These are phyloP conservation scores for Trichoderma cornu-damae DNA, from an alignment of 2,329 filamentous ascomycete species.

Conservation along the genomic window DNA sequence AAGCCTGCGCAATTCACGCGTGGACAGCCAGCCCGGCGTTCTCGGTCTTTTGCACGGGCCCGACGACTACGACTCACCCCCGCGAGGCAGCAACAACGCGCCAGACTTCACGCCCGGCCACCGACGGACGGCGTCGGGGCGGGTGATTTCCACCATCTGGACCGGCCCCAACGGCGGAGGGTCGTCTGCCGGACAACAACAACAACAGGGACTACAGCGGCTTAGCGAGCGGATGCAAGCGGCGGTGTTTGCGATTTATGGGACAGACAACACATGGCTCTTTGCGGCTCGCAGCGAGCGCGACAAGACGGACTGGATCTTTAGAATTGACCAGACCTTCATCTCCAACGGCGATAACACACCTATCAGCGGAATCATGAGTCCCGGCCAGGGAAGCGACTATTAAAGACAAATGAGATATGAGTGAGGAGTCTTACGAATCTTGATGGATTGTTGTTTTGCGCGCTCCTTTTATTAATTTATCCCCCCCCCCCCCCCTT, in stretches of 20 bases:
- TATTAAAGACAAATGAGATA: constrained; percentile 23
- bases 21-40: constrained; percentile 88
- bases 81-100: constrained; percentile 30
- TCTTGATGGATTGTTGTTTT: constrained; percentile 2
- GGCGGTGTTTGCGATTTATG: constrained; percentile 91
- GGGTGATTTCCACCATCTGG: constrained; percentile 53
- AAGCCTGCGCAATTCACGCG: constrained; percentile 80
- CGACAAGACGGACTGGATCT: constrained; percentile 96
- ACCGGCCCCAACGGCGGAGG: constrained; percentile 40
- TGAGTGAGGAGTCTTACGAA: constrained; percentile 10
- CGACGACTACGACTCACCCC: constrained; percentile 35
- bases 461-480: neutral
- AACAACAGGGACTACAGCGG: constrained; percentile 48
- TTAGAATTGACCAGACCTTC: constrained; percentile 82
- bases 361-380: constrained; percentile 35
- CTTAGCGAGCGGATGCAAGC: constrained; percentile 56
- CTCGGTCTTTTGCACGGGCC: constrained; percentile 63
- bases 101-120: constrained; percentile 43
- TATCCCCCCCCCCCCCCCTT: too few species aligned
- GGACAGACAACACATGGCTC: constrained; percentile 88
- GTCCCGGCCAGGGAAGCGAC: constrained; percentile 32
- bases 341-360: constrained; percentile 44
- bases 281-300: constrained; percentile 85
- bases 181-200: constrained; percentile 33
- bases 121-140: constrained; percentile 46